A percentile compares a stretch with the other conserved stretches of the same genome.
Evolutionary conservation across 225 moss, liverwort and hornwort species (phyloP).

Genomic region (Bryoerythrophyllum caledonicum): DNA sequence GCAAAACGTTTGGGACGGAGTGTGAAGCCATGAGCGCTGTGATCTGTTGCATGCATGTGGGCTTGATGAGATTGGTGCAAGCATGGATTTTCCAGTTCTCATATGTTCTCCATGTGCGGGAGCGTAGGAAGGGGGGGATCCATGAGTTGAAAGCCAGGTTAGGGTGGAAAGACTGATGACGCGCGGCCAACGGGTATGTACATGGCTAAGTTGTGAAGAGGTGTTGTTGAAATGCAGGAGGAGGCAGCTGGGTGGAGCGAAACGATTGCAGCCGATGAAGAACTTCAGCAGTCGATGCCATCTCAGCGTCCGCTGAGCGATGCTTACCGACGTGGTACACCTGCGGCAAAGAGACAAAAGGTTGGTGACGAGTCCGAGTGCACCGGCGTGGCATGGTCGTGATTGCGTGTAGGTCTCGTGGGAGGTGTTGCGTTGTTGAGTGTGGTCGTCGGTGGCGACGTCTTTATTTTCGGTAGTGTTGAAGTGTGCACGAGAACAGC

Average conservation of each 20-base stretch:
- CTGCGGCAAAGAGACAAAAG: conserved; percentile 89
- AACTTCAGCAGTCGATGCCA: conserved; percentile 77
- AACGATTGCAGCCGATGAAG: conserved; percentile 75
- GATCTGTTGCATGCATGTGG: neutral
- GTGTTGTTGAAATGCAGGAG: conserved; percentile 54
- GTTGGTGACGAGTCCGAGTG: conserved; percentile 31
- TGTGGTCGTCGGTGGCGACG: neutral
- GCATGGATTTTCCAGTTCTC: neutral
- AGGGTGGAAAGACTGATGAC: neutral
- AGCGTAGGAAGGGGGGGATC: neutral
- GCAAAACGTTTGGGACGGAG: neutral
- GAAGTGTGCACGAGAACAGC: neutral
- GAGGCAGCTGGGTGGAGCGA: conserved; percentile 84
- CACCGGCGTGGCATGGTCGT: neutral
- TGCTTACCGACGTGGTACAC: conserved; percentile 73
- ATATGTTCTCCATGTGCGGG: neutral
- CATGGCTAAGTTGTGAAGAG: conserved; percentile 11
- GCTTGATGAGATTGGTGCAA: neutral
- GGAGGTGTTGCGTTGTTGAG: neutral
- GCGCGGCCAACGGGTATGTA: neutral
- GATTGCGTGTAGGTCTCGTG: neutral
- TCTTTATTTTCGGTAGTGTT: neutral
- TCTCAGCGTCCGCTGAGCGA: conserved; percentile 96
- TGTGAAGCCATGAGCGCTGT: neutral
- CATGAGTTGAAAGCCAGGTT: neutral